These are phyloP conservation scores for Kuraishia ogatae DNA, from an alignment of 805 yeast species.

Conservation along the genomic window DNA sequence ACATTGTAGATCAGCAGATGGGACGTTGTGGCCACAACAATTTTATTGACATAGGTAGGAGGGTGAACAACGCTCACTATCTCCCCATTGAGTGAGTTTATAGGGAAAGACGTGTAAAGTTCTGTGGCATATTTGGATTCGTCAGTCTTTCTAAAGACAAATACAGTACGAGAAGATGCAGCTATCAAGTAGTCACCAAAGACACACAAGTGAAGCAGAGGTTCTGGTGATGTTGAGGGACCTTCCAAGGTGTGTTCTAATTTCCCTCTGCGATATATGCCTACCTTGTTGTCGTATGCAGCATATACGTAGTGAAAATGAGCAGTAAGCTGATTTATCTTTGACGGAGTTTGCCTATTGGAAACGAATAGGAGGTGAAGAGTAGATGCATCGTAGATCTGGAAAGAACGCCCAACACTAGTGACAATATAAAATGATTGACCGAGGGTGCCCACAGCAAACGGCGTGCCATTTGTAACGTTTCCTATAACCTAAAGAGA, in stretches of 20 bases:
- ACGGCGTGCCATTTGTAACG: constrained; percentile 81
- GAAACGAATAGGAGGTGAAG: constrained; percentile 82
- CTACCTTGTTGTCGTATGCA: constrained; percentile 61
- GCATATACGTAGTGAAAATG: constrained; percentile 82
- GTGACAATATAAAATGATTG: constrained; percentile 82
- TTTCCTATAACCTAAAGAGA: constrained; percentile 50
- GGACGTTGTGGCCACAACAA: constrained; percentile 71
- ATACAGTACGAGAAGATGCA: constrained; percentile 25
- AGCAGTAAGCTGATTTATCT: constrained; percentile 65
- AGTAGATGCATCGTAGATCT: constrained; percentile 86
- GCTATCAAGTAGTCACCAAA: constrained; percentile 79
- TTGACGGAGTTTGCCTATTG: constrained; percentile 60
- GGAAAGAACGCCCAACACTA: constrained; percentile 83
- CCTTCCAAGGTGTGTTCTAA: constrained; percentile 33
- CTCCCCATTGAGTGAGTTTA: constrained; percentile 59
- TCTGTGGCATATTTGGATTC: constrained; percentile 44
- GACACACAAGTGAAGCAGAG: constrained; percentile 13
- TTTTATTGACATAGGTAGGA: constrained; percentile 86
- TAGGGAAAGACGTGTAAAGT: constrained; percentile 53
- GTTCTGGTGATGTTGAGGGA: constrained; percentile 15
- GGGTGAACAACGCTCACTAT: constrained; percentile 69
- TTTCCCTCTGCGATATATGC: constrained; percentile 77
- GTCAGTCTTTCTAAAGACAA: constrained; percentile 43
- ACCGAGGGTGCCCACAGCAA: constrained; percentile 84
- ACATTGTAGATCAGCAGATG: constrained; percentile 60